These are phyloP conservation scores for Prunus mume DNA, from an alignment of 306 rosid species.

Conservation along the genomic window DNA sequence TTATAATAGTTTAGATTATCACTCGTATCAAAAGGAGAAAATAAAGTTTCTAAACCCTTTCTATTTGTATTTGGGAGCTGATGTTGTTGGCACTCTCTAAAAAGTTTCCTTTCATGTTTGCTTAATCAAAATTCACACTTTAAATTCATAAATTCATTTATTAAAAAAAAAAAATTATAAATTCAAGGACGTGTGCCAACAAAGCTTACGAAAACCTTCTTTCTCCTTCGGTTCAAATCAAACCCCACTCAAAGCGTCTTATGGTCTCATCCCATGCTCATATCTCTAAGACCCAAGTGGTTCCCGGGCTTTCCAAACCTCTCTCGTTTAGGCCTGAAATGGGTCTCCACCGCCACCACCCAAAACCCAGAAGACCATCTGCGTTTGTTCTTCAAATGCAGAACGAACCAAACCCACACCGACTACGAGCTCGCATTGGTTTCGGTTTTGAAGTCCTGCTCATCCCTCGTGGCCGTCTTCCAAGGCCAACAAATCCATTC, in stretches of 20 bases:
- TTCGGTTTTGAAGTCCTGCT: slow-evolving; percentile 64
- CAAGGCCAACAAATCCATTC: slow-evolving; percentile 75
- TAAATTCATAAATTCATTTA: too few relatives aligned
- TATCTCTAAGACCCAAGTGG: slow-evolving; percentile 38
- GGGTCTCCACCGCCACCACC: slow-evolving; percentile 42
- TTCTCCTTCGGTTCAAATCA: neutral
- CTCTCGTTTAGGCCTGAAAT: slow-evolving; percentile 32
- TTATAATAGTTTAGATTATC: too few relatives aligned
- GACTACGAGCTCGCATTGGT: slow-evolving; percentile 60
- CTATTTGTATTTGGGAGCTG: too few relatives aligned
- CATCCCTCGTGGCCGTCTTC: slow-evolving; percentile 42
- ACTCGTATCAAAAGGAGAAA: too few relatives aligned
- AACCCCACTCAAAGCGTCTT: neutral
- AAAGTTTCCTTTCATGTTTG: too few relatives aligned
- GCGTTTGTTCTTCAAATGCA: slow-evolving; percentile 42
- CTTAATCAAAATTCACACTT: too few relatives aligned
- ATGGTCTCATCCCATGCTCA: slow-evolving; percentile 38
- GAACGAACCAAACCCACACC: slow-evolving; percentile 23
- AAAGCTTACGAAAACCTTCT: slow-evolving; percentile 19
- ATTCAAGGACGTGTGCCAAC: neutral
- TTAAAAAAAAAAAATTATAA: neutral
- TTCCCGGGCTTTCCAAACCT: slow-evolving; percentile 14
- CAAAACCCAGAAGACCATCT: slow-evolving; percentile 42
- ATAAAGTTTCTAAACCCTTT: too few relatives aligned
- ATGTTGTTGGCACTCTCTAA: too few relatives aligned